These are phyloP conservation scores for Lactuca sativa DNA, from an alignment of 129 eudicot species.

Conservation along the genomic window DNA sequence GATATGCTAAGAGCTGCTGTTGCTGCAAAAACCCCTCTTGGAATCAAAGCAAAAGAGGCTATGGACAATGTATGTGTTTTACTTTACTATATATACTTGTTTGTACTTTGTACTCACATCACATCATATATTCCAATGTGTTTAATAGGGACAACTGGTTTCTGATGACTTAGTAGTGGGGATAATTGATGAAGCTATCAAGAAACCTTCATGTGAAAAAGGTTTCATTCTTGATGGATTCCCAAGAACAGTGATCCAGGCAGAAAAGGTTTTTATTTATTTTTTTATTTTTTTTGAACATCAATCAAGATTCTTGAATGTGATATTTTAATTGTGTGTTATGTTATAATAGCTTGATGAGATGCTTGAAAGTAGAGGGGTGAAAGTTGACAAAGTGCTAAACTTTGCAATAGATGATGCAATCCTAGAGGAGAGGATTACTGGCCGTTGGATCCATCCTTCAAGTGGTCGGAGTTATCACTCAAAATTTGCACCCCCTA, in stretches of 20 bases:
- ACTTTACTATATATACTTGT: not conserved
- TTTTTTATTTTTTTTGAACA: not conserved
- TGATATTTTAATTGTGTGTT: not conserved
- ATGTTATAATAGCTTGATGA: slow-evolving; percentile 80
- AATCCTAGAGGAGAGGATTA: slow-evolving; percentile 89
- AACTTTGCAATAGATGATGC: slow-evolving; percentile 96
- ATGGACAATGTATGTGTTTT: slow-evolving; percentile 71
- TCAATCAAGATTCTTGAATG: not conserved
- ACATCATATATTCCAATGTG: not conserved
- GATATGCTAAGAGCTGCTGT: slow-evolving; percentile 99
- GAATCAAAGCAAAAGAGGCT: slow-evolving; percentile 86
- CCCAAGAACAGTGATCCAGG: slow-evolving; percentile 89
- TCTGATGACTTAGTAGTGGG: slow-evolving; percentile 97
- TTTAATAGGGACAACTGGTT: slow-evolving; percentile 79
- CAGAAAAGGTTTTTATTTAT: slow-evolving; percentile 72
- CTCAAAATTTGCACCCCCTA: slow-evolving; percentile 90
- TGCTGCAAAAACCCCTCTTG: slow-evolving; percentile 94
- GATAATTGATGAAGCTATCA: slow-evolving; percentile 88
- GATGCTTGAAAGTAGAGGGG: slow-evolving; percentile 80
- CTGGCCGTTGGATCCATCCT: slow-evolving; percentile 96
- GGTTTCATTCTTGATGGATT: slow-evolving; percentile 98
- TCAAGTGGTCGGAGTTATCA: slow-evolving; percentile 91
- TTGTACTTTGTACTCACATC: not conserved
- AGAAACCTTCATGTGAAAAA: slow-evolving; percentile 90
- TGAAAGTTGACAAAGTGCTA: slow-evolving; percentile 78